Conservation (phyloP, 495 filamentous ascomycete genomes). For the Xylaria curta region DNA sequence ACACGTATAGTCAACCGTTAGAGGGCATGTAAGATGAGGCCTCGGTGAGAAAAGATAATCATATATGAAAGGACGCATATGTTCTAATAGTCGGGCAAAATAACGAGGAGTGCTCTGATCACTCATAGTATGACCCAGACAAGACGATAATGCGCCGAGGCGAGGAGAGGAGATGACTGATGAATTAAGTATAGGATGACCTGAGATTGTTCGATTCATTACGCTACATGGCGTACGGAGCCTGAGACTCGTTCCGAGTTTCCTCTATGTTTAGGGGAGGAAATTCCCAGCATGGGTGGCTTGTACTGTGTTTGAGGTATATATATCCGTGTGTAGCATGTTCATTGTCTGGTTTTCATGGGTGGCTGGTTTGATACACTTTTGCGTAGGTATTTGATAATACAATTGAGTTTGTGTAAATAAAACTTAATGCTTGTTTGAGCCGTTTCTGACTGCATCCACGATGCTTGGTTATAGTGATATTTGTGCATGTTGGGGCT, state of each 20-base stretch:
- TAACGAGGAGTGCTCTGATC: slow-evolving; percentile 4
- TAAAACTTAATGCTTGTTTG: background rate
- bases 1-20: slow-evolving; percentile 58
- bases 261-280: background rate
- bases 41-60: background rate
- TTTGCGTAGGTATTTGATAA: slow-evolving; percentile 13
- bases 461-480: background rate
- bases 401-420: slow-evolving; percentile 4
- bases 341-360: slow-evolving; percentile 1
- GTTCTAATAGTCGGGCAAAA: background rate
- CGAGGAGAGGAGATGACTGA: slow-evolving; percentile 52
- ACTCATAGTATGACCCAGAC: slow-evolving; percentile 6
- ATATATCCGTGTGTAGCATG: slow-evolving; percentile 26
- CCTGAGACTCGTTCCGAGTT: background rate
- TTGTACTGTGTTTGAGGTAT: slow-evolving; percentile 20
- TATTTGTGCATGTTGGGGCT: background rate
- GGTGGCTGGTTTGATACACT: slow-evolving; percentile 15
- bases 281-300: slow-evolving; percentile 5
- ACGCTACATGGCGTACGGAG: background rate
- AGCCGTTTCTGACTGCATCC: background rate
- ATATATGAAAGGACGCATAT: background rate
- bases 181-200: slow-evolving; percentile 21
- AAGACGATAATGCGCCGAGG: slow-evolving; percentile 22
- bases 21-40: slow-evolving; percentile 49
- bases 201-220: slow-evolving; percentile 24